These are phyloP conservation scores for Diaporthe vaccinii DNA, from an alignment of 2,329 filamentous ascomycete genomes.

Conservation along the genomic window DNA sequence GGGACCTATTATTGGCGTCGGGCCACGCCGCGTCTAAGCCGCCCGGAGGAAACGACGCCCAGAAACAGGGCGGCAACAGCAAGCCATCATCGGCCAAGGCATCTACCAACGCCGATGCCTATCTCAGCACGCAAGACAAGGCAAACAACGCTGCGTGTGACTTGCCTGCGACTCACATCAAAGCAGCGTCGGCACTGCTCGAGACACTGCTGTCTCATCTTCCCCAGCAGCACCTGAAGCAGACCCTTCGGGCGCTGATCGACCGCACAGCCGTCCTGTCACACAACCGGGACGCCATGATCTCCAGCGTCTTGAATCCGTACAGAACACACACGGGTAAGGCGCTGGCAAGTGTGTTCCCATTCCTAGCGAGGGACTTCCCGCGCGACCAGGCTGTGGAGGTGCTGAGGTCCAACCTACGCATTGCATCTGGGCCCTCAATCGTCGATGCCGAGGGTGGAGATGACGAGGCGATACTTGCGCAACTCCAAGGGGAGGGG, in stretches of 20 bases:
- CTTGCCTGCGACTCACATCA: slow-evolving; percentile 61
- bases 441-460: slow-evolving; percentile 63
- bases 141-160: slow-evolving; percentile 38
- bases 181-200: slow-evolving; percentile 74
- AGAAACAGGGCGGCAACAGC: slow-evolving; percentile 44
- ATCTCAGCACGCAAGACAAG: slow-evolving; percentile 65
- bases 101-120: slow-evolving; percentile 78
- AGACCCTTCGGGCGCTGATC: slow-evolving; percentile 79
- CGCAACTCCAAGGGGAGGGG: slow-evolving; percentile 47
- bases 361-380: slow-evolving; percentile 79
- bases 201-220: slow-evolving; percentile 72
- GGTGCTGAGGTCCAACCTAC: slow-evolving; percentile 73
- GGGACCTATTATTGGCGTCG: slow-evolving; percentile 74
- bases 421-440: slow-evolving; percentile 51
- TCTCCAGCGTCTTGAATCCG: slow-evolving; percentile 87
- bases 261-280: slow-evolving; percentile 85
- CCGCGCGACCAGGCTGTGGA: slow-evolving; percentile 77
- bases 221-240: slow-evolving; percentile 76
- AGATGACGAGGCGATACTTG: slow-evolving; percentile 51
- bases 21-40: slow-evolving; percentile 52
- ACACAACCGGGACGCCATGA: slow-evolving; percentile 77
- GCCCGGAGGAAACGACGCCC: slow-evolving; percentile 35
- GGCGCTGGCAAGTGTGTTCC: slow-evolving; percentile 80
- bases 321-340: slow-evolving; percentile 73
- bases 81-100: slow-evolving; percentile 52